Evolutionary conservation across 129 eudicot genomes (phyloP), one percentile per base, ranked within the genome.

Genomic region (Helianthus tuberosus): DNA sequence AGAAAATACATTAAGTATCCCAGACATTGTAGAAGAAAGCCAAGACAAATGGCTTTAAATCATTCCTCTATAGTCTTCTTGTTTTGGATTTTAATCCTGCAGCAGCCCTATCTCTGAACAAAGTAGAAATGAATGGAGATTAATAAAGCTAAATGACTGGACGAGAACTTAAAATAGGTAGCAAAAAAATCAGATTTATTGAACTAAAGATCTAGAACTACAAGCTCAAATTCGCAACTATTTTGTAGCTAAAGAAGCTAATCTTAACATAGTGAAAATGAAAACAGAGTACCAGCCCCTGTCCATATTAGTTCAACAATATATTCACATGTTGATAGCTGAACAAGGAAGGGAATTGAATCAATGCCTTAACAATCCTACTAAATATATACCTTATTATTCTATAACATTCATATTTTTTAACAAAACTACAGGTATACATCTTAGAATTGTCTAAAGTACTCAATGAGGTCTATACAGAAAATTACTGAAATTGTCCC

Each of bases 1-100:
- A 69, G 73, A 60, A 58, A 50, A 74, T 84, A 89, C 96, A 84
- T 84, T 84, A 60, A 84, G 91, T 76, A 89, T 69, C 78, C 90
- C 92, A 4, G 92, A 84, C 96, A 89, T 89, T 68, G 85, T 82
- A 32, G 57, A 66, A n/a, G 44, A 58, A 78, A 65, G 32, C 76
- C 74, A 74, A 78, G 66, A 72, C 67, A 74, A 86, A 81, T 32
- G 71, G 82, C 80, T 41, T 63, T 48, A 79, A 81, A 65, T 67
- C 81, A 64, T 86, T 72, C 79, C 67, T 68, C 77, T 75, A 29
- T 62, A 0, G 64, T 66, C 64, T 69, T 71, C 44, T 75, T 69
- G 60, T 29, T 67, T 50, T 66, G 17, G 49, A 41, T 55, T 16
- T 35, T 72, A 66, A 46, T 67, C 38, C 73, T 29, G 73, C 66